A percentile compares a stretch with the other conserved stretches of the same genome.
These are phyloP conservation scores for Phyllosticta citribraziliensis DNA, from an alignment of 2,329 filamentous ascomycete species.

Conservation along the genomic window DNA sequence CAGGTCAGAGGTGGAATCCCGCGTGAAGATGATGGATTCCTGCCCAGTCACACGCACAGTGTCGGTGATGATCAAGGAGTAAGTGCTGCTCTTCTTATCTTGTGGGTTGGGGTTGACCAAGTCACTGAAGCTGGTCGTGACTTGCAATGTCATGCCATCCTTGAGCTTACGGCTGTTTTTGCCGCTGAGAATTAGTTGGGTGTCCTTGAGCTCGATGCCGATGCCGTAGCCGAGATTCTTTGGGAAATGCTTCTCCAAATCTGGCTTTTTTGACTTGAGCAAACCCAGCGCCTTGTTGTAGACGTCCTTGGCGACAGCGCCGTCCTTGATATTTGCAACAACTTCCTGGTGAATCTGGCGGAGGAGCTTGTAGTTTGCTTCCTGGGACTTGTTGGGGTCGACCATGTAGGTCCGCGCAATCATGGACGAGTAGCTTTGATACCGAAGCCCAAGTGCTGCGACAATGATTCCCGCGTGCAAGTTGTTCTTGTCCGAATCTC, in stretches of 20 bases:
- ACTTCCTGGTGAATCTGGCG: constrained; percentile 78
- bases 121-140: constrained; percentile 84
- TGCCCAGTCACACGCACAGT: constrained; percentile 74
- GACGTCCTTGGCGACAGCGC: constrained; percentile 76
- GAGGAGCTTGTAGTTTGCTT: constrained; percentile 86
- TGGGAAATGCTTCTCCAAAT: constrained; percentile 87
- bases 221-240: constrained; percentile 89
- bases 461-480: constrained; percentile 91
- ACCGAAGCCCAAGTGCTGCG: constrained; percentile 81
- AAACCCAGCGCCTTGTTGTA: constrained; percentile 77
- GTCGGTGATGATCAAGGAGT: constrained; percentile 84
- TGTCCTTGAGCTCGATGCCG: constrained; percentile 82
- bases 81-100: constrained; percentile 80
- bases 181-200: constrained; percentile 70
- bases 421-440: constrained; percentile 89
- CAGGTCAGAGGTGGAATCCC: constrained; percentile 80
- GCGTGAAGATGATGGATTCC: constrained; percentile 86
- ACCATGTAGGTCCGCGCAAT: constrained; percentile 93
- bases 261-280: constrained; percentile 83
- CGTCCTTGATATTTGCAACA: constrained; percentile 82
- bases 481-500: constrained; percentile 67
- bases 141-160: constrained; percentile 92
- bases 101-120: constrained; percentile 78
- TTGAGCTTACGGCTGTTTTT: constrained; percentile 79
- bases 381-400: constrained; percentile 92